Percentiles rank a stretch among this genome's conserved stretches.
phyloP scores from a whole-genome alignment of 2,329 filamentous ascomycete genomes.

The Dactylellina cionopaga region DNA sequence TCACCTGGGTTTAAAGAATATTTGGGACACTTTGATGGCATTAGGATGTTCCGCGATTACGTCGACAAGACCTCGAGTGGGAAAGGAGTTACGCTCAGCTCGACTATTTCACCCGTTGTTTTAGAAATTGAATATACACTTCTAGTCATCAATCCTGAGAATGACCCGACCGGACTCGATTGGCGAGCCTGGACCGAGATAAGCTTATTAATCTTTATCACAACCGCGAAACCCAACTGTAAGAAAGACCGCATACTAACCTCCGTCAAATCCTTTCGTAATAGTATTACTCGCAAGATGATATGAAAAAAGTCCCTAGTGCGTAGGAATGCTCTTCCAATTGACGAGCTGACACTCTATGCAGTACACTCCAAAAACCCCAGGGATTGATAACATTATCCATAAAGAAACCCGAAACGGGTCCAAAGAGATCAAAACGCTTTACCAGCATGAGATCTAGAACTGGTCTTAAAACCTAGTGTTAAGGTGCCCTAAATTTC shows the following conservation, averaged over 20 bases:
- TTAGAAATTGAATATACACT: slow-evolving; percentile 20
- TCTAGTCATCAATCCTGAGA: slow-evolving; percentile 33
- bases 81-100: slow-evolving; percentile 1
- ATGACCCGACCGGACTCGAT: slow-evolving; percentile 37
- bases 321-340: neutral
- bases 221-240: neutral
- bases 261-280: neutral
- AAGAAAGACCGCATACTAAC: neutral
- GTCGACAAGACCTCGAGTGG: slow-evolving; percentile 19
- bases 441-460: neutral
- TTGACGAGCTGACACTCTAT: neutral
- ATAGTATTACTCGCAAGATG: neutral
- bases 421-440: neutral
- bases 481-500: neutral
- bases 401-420: neutral
- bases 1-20: slow-evolving; percentile 36
- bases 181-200: slow-evolving; percentile 31
- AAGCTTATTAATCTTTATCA: slow-evolving; percentile 21
- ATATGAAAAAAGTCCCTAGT: neutral
- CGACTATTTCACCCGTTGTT: slow-evolving; percentile 15
- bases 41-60: slow-evolving; percentile 24
- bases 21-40: slow-evolving; percentile 29
- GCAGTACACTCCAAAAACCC: neutral
- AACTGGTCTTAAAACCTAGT: neutral
- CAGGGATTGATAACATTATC: neutral